Conservation (phyloP, 805 yeast species). For the Starmerella sp. region DNA sequence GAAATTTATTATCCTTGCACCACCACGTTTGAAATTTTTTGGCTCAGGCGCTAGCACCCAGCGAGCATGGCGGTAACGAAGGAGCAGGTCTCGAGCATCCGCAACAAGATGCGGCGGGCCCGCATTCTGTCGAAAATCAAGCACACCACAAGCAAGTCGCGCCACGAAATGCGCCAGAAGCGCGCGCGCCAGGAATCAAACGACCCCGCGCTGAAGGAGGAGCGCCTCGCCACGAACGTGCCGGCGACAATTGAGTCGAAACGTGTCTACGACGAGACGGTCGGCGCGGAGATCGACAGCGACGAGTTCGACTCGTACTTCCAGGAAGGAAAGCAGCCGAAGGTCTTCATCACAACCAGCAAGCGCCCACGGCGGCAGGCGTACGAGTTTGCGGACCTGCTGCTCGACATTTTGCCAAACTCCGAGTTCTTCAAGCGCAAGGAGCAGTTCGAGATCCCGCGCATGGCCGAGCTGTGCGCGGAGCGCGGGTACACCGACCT, state of each 20-base stretch:
- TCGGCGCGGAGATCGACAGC: slow-evolving; percentile 36
- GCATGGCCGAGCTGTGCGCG: slow-evolving; percentile 71
- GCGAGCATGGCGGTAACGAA: slow-evolving; percentile 21
- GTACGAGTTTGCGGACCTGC: slow-evolving; percentile 76
- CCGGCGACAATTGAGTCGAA: slow-evolving; percentile 76
- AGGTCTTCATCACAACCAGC: slow-evolving; percentile 80
- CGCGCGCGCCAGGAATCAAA: slow-evolving; percentile 80
- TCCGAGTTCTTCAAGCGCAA: slow-evolving; percentile 80
- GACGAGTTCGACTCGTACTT: slow-evolving; percentile 51
- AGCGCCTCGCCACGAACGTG: slow-evolving; percentile 65
- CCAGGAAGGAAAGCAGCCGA: slow-evolving; percentile 51
- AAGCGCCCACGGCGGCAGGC: slow-evolving; percentile 77
- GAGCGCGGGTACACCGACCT: slow-evolving; percentile 82
- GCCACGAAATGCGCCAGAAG: slow-evolving; percentile 65
- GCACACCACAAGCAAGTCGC: slow-evolving; percentile 61
- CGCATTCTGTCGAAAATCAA: slow-evolving; percentile 61
- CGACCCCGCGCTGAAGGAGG: slow-evolving; percentile 70
- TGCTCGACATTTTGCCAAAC: slow-evolving; percentile 77
- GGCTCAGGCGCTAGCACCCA: neutral
- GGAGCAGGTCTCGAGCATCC: slow-evolving; percentile 35
- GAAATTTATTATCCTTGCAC: neutral
- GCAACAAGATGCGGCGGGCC: slow-evolving; percentile 72
- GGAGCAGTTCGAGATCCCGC: slow-evolving; percentile 69
- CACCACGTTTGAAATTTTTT: neutral
- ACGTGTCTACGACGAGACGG: slow-evolving; percentile 80